phyloP scores from a whole-genome alignment of 192 early-diverging fungal genomes.

The Chytriomyces hyalinus region DNA sequence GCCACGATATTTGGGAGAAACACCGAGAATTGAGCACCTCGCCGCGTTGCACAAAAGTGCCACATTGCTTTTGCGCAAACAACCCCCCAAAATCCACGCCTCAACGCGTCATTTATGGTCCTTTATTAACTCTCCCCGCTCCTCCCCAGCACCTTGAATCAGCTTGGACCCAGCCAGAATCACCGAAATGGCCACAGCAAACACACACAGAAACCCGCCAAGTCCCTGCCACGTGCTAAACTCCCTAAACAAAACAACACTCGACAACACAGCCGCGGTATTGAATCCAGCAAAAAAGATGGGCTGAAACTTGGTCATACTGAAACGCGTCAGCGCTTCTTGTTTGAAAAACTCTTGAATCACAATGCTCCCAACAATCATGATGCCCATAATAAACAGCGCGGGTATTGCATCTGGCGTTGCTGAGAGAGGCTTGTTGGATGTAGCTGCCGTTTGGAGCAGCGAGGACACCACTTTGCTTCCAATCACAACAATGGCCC shows the following conservation, averaged over 20 bases:
- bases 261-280: slow-evolving; percentile 28
- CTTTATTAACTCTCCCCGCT: no score
- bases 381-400: slow-evolving; percentile 19
- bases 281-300: slow-evolving; percentile 45
- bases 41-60: no score
- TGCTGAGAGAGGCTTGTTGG: neutral
- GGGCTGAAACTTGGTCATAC: slow-evolving; percentile 40
- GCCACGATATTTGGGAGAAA: no score
- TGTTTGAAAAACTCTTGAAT: slow-evolving; percentile 45
- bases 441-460: neutral
- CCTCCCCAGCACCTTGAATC: slow-evolving; percentile 10
- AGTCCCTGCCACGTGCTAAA: slow-evolving; percentile 19
- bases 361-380: slow-evolving; percentile 32
- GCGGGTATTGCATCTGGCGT: slow-evolving; percentile 28
- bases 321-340: slow-evolving; percentile 37
- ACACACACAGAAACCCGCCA: slow-evolving; percentile 23
- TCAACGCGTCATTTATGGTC: no score
- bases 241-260: slow-evolving; percentile 40
- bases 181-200: slow-evolving; percentile 32
- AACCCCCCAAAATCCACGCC: no score
- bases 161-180: slow-evolving; percentile 27
- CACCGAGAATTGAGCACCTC: no score
- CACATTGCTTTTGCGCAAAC: no score
- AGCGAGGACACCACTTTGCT: slow-evolving; percentile 38
- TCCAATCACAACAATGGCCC: slow-evolving; percentile 37